Conservation (phyloP, 257 asterid genomes). For the Ballota nigra region DNA sequence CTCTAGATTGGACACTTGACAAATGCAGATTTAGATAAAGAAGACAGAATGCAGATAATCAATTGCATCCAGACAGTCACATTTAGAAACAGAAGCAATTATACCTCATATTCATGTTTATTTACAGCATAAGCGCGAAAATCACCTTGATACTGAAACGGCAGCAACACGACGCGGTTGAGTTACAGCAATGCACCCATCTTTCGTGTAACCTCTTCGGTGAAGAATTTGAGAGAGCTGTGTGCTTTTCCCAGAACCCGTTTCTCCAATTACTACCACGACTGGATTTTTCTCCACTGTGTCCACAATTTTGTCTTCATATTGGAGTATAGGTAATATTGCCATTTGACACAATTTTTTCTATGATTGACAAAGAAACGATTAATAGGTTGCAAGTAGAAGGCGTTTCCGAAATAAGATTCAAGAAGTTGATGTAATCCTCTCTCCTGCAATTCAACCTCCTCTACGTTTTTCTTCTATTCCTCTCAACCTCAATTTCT, state of each 20-base stretch:
- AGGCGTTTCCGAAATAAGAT: background rate
- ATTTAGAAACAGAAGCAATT: background rate
- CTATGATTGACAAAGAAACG: background rate
- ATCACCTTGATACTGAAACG: constrained; percentile 77
- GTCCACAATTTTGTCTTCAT: constrained; percentile 74
- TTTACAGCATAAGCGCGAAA: background rate
- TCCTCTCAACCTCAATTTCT: background rate
- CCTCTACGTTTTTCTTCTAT: background rate
- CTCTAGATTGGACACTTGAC: background rate
- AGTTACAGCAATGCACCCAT: constrained; percentile 79
- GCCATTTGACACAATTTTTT: constrained; percentile 40
- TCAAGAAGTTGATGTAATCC: background rate
- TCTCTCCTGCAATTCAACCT: background rate
- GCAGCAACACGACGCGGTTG: constrained; percentile 99
- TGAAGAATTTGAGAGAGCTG: constrained; percentile 94
- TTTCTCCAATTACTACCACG: constrained; percentile 83
- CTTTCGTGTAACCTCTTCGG: constrained; percentile 66
- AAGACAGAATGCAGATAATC: background rate
- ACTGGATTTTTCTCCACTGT: constrained; percentile 75
- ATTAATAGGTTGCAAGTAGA: background rate
- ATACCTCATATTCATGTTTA: background rate
- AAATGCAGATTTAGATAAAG: background rate
- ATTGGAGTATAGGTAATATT: constrained; percentile 66
- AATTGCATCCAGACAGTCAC: background rate
- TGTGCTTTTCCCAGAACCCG: constrained; percentile 96